Evolutionary conservation across 129 eudicot species (phyloP), one percentile per base, ranked within the genome.

Genomic region (Mikania micrantha): DNA sequence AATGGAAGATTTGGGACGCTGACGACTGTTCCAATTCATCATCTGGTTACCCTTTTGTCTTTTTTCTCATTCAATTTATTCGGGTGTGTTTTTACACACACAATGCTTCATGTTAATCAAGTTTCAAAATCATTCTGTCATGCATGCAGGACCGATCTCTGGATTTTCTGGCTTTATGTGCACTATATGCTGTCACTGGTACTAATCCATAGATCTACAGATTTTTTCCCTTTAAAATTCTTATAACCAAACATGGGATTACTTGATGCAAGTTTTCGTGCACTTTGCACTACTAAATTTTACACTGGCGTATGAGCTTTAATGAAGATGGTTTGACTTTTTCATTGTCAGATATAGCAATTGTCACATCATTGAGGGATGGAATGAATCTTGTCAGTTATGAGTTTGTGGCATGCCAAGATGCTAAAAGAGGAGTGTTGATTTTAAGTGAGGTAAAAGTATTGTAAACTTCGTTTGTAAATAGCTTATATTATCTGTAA

Each of bases 331-430:
- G 36, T 5, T 29, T 0, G 72, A 16, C 29, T 35, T 71, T 56
- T 35, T 31, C 69, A 39, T 64, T 22, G 4, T 48, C 82, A 88
- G 96, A 88, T 86, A 74, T 93, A 57, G 95, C 96, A 58, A 87
- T 93, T 48, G 98, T 93, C 72, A 93, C 96, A 57, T 93, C 98
- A 52, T 80, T 93, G 84, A 76, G 96, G 52, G 98, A 93, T 58
- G 96, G 98, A 71, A 93, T 93, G 98, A 93, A 93, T 81, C 92
- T 93, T 53, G 98, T 93, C 48, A 88, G 96, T 81, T 93, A 88
- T 72, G 98, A 93, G 85, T 94, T 80, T 66, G 99, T 94, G 61
- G 97, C 99, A 59, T 94, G 99, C 85, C 99, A 94, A 83, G 97
- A 84, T 75, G 79, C 82, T 20, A 94, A 89, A 66, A 87, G 81